A percentile compares a stretch with the other conserved stretches of the same genome.
Conservation (phyloP, 2,329 filamentous ascomycete species). For the Alternaria viburni region DNA sequence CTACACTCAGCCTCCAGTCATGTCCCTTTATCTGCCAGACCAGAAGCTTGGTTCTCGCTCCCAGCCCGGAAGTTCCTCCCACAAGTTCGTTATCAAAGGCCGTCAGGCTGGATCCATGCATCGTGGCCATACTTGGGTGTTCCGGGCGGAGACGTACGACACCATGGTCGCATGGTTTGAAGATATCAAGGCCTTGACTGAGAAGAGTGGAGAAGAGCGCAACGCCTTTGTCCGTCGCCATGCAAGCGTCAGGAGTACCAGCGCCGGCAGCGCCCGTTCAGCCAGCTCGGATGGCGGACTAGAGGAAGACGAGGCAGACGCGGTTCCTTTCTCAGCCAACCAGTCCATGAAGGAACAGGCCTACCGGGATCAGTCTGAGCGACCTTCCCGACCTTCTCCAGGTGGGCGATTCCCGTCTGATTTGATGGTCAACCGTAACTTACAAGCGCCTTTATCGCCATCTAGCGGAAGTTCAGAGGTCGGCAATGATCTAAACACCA, state of each 20-base stretch:
- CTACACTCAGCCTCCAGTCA: constrained; percentile 80
- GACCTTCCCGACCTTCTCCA: constrained; percentile 76
- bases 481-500: constrained; percentile 66
- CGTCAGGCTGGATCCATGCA: constrained; percentile 93
- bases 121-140: constrained; percentile 74
- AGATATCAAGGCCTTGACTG: constrained; percentile 87
- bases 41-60: constrained; percentile 96
- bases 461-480: constrained; percentile 79
- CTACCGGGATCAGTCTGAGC: constrained; percentile 42
- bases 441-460: constrained; percentile 79
- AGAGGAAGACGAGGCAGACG: constrained; percentile 66
- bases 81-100: constrained; percentile 98
- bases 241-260: constrained; percentile 77
- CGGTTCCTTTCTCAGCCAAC: constrained; percentile 69
- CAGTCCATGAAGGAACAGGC: constrained; percentile 50
- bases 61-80: constrained; percentile 78
- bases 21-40: constrained; percentile 94
- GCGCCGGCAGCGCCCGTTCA: constrained; percentile 64
- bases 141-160: constrained; percentile 75
- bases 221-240: constrained; percentile 86
- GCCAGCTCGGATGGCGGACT: constrained; percentile 52
- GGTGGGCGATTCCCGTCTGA: constrained; percentile 98
- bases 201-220: constrained; percentile 86
- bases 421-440: constrained; percentile 83
- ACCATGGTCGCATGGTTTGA: constrained; percentile 98